phyloP scores from a whole-genome alignment of 179 eudicot genomes.

The Sideroxylon spinosum region DNA sequence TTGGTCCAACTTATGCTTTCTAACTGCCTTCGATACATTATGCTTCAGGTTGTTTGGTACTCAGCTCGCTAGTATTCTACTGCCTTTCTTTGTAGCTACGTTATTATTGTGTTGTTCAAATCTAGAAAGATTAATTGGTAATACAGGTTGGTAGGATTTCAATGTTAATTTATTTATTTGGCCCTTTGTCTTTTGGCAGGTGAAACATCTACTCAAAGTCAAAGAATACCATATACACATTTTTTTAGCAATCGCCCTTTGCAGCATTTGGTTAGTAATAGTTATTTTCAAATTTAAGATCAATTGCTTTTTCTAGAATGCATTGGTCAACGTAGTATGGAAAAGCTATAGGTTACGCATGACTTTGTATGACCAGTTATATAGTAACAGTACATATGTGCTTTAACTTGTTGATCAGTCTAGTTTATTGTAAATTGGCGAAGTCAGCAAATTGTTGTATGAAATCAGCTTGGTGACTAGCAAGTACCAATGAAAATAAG shows the following conservation, averaged over 20 bases:
- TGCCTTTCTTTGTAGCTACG: conserved; percentile 7
- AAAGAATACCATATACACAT: neutral
- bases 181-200: conserved; percentile 14
- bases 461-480: neutral
- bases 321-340: neutral
- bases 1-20: neutral
- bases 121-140: neutral
- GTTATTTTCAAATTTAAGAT: neutral
- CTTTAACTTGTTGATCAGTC: neutral
- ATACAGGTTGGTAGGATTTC: neutral
- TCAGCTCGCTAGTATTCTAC: neutral
- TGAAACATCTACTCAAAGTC: conserved; percentile 5
- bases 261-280: conserved; percentile 19
- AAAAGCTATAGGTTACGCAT: neutral
- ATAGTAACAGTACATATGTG: neutral
- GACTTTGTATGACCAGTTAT: neutral
- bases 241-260: neutral
- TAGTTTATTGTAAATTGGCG: neutral
- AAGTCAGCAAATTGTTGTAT: neutral
- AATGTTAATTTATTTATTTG: neutral
- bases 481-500: neutral
- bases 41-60: neutral
- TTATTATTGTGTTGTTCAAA: neutral
- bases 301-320: neutral
- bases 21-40: neutral